phyloP scores from a whole-genome alignment of 1,284 basidiomycete species.

The Taiwanofungus camphoratus region DNA sequence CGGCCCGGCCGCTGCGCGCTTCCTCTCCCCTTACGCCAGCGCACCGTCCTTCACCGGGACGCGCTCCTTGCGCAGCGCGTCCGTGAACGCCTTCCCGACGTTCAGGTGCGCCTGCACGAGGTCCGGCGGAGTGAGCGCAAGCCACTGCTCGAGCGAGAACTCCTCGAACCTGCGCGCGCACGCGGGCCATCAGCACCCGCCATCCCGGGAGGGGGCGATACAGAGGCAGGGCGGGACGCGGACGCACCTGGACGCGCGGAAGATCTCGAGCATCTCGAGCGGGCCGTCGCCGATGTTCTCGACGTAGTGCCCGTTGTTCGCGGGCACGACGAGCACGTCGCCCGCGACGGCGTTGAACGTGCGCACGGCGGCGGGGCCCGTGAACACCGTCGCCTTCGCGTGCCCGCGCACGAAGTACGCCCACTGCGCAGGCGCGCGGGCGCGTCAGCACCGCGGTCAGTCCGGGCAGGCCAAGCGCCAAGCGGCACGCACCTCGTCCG shows the following conservation, averaged over 20 bases:
- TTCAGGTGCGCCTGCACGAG: constrained; percentile 56
- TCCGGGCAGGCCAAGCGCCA: background rate
- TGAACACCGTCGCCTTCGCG: constrained; percentile 7
- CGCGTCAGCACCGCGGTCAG: background rate
- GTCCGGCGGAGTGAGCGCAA: constrained; percentile 54
- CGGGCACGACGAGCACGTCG: constrained; percentile 9
- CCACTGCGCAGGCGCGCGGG: constrained; percentile 4
- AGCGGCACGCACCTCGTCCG: constrained; percentile 32
- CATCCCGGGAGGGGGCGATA: background rate
- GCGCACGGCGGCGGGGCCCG: constrained; percentile 4
- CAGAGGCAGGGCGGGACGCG: background rate
- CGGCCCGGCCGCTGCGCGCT: no score
- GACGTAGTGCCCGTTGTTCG: constrained; percentile 46
- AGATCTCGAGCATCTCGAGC: constrained; percentile 54
- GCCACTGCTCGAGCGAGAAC: constrained; percentile 39
- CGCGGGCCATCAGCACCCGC: background rate
- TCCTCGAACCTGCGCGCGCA: constrained; percentile 14
- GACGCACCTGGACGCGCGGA: constrained; percentile 41
- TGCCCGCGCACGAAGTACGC: constrained; percentile 8
- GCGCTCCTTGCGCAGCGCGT: constrained; percentile 43
- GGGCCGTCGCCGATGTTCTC: constrained; percentile 60
- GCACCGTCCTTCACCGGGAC: no score
- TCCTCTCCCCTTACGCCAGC: no score
- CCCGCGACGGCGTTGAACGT: constrained; percentile 7
- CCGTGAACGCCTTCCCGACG: constrained; percentile 37